phyloP scores from a whole-genome alignment of 1,284 basidiomycete species.

The Pholiota adiposa region DNA sequence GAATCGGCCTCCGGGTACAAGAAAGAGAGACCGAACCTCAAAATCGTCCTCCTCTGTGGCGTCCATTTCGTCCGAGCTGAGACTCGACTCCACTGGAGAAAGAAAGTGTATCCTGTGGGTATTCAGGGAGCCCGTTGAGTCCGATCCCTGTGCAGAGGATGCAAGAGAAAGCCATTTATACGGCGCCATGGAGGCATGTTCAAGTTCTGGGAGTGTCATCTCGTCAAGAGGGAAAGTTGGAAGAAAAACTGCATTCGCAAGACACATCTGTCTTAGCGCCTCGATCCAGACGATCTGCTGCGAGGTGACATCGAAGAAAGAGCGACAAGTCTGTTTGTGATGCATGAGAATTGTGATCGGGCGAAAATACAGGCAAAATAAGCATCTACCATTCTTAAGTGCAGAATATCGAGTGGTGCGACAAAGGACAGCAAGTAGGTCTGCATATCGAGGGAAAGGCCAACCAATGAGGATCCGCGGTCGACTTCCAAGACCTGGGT shows the following conservation, averaged over 20 bases:
- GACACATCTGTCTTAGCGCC: constrained; percentile 17
- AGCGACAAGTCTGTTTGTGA: constrained; percentile 16
- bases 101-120: neutral
- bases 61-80: neutral
- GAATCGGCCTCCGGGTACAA: constrained; percentile 22
- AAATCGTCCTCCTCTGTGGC: constrained; percentile 3
- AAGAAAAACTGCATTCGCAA: constrained; percentile 16
- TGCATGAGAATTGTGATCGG: neutral
- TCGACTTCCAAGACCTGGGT: neutral
- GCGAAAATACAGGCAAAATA: neutral
- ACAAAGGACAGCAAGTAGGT: constrained; percentile 8
- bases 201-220: constrained; percentile 23
- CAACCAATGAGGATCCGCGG: neutral
- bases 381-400: constrained; percentile 12
- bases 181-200: constrained; percentile 21
- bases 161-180: constrained; percentile 12
- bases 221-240: constrained; percentile 19
- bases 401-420: constrained; percentile 14
- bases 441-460: constrained; percentile 13
- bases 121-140: neutral
- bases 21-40: constrained; percentile 9
- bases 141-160: neutral
- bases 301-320: constrained; percentile 9
- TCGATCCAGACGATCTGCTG: constrained; percentile 23
- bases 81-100: neutral